These are phyloP conservation scores for Cornus controversa DNA, from an alignment of 148 eudicot genomes.

Conservation along the genomic window DNA sequence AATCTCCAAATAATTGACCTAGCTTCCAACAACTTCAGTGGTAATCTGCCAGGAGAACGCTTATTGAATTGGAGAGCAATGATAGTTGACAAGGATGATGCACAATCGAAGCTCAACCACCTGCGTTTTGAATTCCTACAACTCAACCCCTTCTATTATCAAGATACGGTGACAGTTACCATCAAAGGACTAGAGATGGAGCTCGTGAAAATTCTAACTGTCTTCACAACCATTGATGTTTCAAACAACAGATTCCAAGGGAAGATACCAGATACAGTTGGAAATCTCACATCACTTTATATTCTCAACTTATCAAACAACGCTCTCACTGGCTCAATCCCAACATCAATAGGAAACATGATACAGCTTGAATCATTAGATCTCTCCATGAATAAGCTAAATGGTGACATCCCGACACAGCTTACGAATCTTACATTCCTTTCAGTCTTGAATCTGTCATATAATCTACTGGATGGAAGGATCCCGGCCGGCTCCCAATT, in stretches of 20 bases:
- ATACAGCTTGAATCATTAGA: slow-evolving; percentile 16
- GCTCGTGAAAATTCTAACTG: not conserved
- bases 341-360: slow-evolving; percentile 10
- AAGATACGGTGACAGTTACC: slow-evolving; percentile 3
- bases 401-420: slow-evolving; percentile 1
- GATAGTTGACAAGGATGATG: not conserved
- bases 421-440: slow-evolving; percentile 5
- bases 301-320: slow-evolving; percentile 22
- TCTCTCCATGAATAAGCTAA: slow-evolving; percentile 15
- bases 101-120: not conserved
- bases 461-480: not conserved
- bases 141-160: not conserved
- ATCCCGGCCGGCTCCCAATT: slow-evolving; percentile 7
- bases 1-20: slow-evolving; percentile 52
- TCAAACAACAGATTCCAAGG: slow-evolving; percentile 18
- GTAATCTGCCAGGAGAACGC: slow-evolving; percentile 5
- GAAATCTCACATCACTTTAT: slow-evolving; percentile 7
- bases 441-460: slow-evolving; percentile 9
- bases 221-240: slow-evolving; percentile 12
- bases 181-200: not conserved
- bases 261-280: slow-evolving; percentile 12
- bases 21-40: slow-evolving; percentile 40
- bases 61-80: slow-evolving; percentile 22
- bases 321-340: slow-evolving; percentile 15
- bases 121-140: not conserved